Evolutionary conservation across 768 basidiomycete species (phyloP), one percentile per base, ranked within the genome.

Genomic region (Cystobasidium tubakii): DNA sequence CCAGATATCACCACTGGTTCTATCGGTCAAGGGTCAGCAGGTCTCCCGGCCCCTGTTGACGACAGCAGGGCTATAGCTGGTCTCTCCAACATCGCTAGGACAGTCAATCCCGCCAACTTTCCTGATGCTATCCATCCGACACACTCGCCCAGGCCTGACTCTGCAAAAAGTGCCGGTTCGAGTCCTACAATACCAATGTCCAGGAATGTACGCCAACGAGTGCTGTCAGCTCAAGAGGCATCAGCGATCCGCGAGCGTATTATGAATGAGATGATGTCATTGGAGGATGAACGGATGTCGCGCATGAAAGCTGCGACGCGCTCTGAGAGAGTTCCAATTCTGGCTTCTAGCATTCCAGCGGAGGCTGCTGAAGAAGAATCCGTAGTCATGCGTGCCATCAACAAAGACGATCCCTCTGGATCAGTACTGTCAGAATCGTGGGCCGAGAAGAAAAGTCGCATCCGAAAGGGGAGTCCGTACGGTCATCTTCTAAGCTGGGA

Each of bases 191-290:
- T 50, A 15, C 46, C 46, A n/a, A n/a, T n/a, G 46, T 50, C 46
- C 4, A 6, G 46, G 4, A 50, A 19, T 50, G 64, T 0, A 39
- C 75, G 79, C 0, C 75, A 74, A 29, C 31, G 76, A 6, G 77
- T 79, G 65, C 83, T 99, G 27, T 89, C 91, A 75, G 84, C 87
- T 21, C 84, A 87, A 1, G 92, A 97, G 81, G 95, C 94, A 2
- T 85, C 90, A 0, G 89, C 90, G 0, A 99, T 99, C 77, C 86
- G 92, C 19, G 90, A 92, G 77, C 86, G 93, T 25, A 99, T 99
- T 75, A 99, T 99, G 96, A 87, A 90, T 77, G 96, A 99, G 84
- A 99, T 99, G 96, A 84, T 97, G 75, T 85, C 92, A 27, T 83
- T 99, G 31, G 96, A 99, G 82, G 94, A 98, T 80, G 92, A 98